These are phyloP conservation scores for Yamadazyma sp. DNA, from an alignment of 1,139 yeast species.

Conservation along the genomic window DNA sequence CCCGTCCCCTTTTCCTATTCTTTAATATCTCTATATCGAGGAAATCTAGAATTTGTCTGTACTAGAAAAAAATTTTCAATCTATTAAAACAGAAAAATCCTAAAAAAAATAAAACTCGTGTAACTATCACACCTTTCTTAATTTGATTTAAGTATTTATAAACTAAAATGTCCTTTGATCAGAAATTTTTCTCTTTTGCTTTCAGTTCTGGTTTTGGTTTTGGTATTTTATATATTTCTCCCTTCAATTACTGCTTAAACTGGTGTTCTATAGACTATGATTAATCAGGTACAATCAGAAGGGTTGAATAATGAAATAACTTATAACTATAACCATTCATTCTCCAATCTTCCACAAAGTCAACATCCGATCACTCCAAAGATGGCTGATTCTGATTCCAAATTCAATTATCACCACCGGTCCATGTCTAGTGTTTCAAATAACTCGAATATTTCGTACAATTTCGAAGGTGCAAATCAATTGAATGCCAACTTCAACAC, in stretches of 20 bases:
- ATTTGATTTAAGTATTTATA: slow-evolving; percentile 15
- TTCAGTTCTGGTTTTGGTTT: slow-evolving; percentile 2
- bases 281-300: slow-evolving; percentile 8
- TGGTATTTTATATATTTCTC: not conserved
- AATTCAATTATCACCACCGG: slow-evolving; percentile 6
- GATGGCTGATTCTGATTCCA: slow-evolving; percentile 5
- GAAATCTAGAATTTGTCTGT: slow-evolving; percentile 6
- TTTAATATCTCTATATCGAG: slow-evolving; percentile 2
- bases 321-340: slow-evolving; percentile 2
- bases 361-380: not conserved
- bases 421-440: slow-evolving; percentile 4
- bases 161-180: slow-evolving; percentile 8
- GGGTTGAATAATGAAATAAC: slow-evolving; percentile 4
- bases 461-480: not conserved
- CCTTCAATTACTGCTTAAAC: not conserved
- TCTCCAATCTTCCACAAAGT: not conserved
- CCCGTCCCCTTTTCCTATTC: slow-evolving; percentile 3
- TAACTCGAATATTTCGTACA: slow-evolving; percentile 3
- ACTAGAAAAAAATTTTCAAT: slow-evolving; percentile 3
- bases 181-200: slow-evolving; percentile 1
- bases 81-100: slow-evolving; percentile 4
- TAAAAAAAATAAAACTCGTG: slow-evolving; percentile 13
- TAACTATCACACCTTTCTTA: slow-evolving; percentile 16
- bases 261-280: slow-evolving; percentile 3
- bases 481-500: not conserved